These are phyloP conservation scores for Lophiotrema nucula DNA, from an alignment of 495 filamentous ascomycete species.

Conservation along the genomic window DNA sequence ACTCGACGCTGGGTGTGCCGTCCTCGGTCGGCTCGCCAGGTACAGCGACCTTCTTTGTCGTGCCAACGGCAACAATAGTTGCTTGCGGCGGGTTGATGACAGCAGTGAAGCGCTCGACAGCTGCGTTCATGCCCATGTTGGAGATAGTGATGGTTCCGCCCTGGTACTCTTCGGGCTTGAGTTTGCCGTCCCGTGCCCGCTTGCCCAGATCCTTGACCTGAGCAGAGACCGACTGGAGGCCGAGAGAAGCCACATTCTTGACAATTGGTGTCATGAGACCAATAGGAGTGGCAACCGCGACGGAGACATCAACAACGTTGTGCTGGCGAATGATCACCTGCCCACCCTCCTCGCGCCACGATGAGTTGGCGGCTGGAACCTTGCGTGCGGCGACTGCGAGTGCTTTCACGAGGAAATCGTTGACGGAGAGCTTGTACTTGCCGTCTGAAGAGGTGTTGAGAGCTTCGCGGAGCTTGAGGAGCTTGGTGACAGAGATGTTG, in stretches of 20 bases:
- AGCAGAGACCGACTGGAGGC: constrained; percentile 80
- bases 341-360: constrained; percentile 80
- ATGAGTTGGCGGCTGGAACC: constrained; percentile 92
- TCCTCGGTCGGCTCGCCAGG: constrained; percentile 84
- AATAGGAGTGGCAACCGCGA: constrained; percentile 90
- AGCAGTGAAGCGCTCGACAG: constrained; percentile 96
- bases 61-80: constrained; percentile 91
- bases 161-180: constrained; percentile 99
- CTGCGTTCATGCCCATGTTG: constrained; percentile 99
- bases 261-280: constrained; percentile 99
- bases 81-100: constrained; percentile 99
- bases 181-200: constrained; percentile 93
- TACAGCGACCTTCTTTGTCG: constrained; percentile 88
- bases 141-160: constrained; percentile 98
- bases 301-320: constrained; percentile 84
- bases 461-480: constrained; percentile 91
- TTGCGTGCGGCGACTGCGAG: constrained; percentile 83
- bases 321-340: constrained; percentile 81
- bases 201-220: constrained; percentile 94
- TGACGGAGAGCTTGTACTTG: constrained; percentile 97
- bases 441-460: constrained; percentile 86
- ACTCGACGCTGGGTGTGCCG: constrained; percentile 65
- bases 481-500: constrained; percentile 84
- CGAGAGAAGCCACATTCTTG: constrained; percentile 76
- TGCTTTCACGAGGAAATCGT: constrained; percentile 99